Evolutionary conservation across 495 filamentous ascomycete species (phyloP).

Genomic region (Aspergillus bridgeri): DNA sequence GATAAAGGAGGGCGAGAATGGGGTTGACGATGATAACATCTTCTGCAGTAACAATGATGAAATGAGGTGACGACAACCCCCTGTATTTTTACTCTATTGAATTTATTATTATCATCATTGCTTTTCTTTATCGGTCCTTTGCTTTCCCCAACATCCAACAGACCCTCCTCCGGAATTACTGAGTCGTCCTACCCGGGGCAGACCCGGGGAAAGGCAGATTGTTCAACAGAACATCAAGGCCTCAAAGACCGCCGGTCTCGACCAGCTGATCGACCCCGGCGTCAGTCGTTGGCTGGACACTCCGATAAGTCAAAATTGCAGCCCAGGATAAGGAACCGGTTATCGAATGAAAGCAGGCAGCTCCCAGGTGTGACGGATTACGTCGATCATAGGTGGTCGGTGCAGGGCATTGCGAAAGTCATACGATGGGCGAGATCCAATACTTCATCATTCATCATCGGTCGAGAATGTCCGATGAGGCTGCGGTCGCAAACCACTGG

Average conservation of each 20-base stretch:
- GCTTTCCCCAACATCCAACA: conserved; percentile 12
- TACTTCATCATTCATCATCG: conserved; percentile 21
- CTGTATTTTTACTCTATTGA: not conserved
- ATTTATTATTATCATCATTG: conserved; percentile 3
- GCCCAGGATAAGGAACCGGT: not conserved
- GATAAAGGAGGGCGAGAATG: not conserved
- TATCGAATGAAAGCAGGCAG: conserved; percentile 15
- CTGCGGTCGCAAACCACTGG: conserved; percentile 10
- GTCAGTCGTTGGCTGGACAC: conserved; percentile 16
- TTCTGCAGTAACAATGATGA: conserved; percentile 9
- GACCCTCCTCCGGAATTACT: conserved; percentile 2
- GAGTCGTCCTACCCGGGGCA: too few species aligned
- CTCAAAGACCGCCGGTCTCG: conserved; percentile 18
- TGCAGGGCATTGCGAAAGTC: conserved; percentile 16
- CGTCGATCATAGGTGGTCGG: conserved; percentile 11
- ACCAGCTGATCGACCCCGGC: conserved; percentile 24
- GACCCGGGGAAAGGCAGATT: conserved; percentile 12
- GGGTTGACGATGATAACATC: conserved; percentile 14
- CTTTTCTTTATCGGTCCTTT: conserved; percentile 4
- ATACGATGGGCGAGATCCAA: conserved; percentile 25
- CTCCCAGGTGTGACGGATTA: conserved; percentile 9
- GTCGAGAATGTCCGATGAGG: conserved; percentile 3
- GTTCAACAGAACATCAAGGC: conserved; percentile 8
- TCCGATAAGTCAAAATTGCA: conserved; percentile 1
- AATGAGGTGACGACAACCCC: conserved; percentile 12